Conservation (phyloP, 75 land plant genomes). For the Pinus taeda region DNA sequence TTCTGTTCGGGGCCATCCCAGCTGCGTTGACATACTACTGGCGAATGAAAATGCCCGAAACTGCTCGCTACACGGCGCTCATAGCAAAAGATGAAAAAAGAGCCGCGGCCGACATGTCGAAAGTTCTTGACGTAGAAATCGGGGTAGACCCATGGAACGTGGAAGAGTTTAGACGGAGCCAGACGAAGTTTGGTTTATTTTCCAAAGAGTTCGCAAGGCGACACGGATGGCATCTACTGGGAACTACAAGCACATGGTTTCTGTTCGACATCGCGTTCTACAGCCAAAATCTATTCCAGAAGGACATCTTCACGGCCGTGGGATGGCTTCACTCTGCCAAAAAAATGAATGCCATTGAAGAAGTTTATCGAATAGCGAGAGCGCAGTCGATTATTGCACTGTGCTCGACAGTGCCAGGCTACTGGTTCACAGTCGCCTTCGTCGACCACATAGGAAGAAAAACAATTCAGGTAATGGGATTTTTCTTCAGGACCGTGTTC, state of each 20-base stretch:
- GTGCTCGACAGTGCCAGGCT: constrained; percentile 58
- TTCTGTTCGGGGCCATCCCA: constrained; percentile 42
- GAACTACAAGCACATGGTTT: constrained; percentile 40
- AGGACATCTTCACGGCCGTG: constrained; percentile 46
- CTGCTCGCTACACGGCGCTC: constrained; percentile 54
- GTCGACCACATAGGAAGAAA: constrained; percentile 43
- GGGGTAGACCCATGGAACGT: not conserved
- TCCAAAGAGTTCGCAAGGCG: constrained; percentile 24
- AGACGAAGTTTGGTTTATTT: constrained; percentile 19
- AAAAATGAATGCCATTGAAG: constrained; percentile 45
- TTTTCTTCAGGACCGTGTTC: constrained; percentile 44
- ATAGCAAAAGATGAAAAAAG: constrained; percentile 37
- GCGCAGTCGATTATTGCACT: constrained; percentile 61
- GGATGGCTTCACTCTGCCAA: constrained; percentile 31
- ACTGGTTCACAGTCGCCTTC: constrained; percentile 58
- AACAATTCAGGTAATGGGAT: constrained; percentile 47
- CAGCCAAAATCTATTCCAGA: constrained; percentile 43
- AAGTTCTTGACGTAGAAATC: constrained; percentile 25
- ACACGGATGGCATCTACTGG: constrained; percentile 39
- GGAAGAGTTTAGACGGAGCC: not conserved
- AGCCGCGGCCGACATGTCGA: constrained; percentile 48
- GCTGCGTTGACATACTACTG: constrained; percentile 45
- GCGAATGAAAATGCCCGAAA: constrained; percentile 65
- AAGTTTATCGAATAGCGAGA: constrained; percentile 33
- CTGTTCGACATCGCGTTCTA: constrained; percentile 47